Conservation (phyloP, 345 rosid genomes). For the Brassica cretica region DNA sequence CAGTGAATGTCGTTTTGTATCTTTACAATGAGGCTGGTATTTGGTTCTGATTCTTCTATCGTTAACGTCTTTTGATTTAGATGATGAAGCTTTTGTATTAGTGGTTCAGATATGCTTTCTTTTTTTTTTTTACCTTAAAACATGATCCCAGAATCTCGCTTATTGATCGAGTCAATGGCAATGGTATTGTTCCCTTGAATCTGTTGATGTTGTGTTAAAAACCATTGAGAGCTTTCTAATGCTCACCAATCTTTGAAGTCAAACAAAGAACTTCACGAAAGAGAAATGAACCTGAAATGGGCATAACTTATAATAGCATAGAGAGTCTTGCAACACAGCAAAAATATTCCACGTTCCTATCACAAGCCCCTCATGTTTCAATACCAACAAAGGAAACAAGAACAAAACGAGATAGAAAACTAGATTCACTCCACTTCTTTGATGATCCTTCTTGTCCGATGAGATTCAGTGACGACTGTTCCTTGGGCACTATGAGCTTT, state of each 20-base stretch:
- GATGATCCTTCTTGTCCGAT: conserved; percentile 73
- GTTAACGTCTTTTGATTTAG: conserved; percentile 26
- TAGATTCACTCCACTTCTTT: conserved; percentile 67
- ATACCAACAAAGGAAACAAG: not conserved
- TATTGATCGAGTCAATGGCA: not conserved
- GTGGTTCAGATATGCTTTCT: conserved; percentile 24
- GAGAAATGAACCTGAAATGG: not conserved
- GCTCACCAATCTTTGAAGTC: not conserved
- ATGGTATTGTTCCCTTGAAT: conserved; percentile 2
- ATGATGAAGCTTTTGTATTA: conserved; percentile 26
- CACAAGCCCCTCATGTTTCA: not conserved
- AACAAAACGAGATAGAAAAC: not conserved
- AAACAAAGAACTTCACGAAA: too few species aligned
- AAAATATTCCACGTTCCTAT: conserved; percentile 14
- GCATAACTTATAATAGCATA: not conserved
- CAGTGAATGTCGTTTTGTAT: conserved; percentile 44
- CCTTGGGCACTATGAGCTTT: conserved; percentile 95
- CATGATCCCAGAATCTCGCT: not conserved
- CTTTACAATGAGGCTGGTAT: conserved; percentile 21
- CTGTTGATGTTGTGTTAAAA: conserved; percentile 23
- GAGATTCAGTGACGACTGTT: conserved; percentile 48
- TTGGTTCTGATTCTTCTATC: conserved; percentile 37
- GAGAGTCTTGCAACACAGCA: conserved; percentile 17
- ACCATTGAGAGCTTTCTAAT: conserved; percentile 14
- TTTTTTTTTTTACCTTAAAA: conserved; percentile 12